Evolutionary conservation across 1,284 basidiomycete genomes (phyloP).

Genomic region (Ceratobasidium sp.): DNA sequence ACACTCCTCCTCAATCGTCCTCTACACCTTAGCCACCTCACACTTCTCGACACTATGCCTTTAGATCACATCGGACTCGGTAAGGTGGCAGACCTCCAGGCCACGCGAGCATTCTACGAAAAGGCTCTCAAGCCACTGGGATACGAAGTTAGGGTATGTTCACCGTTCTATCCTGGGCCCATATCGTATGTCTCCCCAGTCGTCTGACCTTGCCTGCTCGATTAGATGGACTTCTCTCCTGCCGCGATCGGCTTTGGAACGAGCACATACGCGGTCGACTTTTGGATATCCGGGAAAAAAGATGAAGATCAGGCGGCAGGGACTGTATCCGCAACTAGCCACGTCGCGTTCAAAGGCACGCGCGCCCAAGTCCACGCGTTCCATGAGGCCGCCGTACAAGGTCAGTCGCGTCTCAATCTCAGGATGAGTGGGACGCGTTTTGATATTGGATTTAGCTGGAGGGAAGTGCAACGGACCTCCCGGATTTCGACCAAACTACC

Average conservation of each 20-base stretch:
- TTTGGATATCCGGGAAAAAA: slow-evolving; percentile 9
- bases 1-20: too few species aligned
- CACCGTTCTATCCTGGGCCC: too few species aligned
- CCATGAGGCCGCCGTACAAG: slow-evolving; percentile 33
- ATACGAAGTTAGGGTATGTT: slow-evolving; percentile 30
- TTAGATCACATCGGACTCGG: slow-evolving; percentile 27
- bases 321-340: background rate
- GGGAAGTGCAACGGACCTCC: slow-evolving; percentile 38
- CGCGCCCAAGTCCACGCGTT: slow-evolving; percentile 40
- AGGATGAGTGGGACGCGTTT: background rate
- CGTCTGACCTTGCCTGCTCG: background rate
- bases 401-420: background rate
- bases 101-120: slow-evolving; percentile 15
- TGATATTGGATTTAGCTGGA: slow-evolving; percentile 16
- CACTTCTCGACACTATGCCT: slow-evolving; percentile 1
- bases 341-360: slow-evolving; percentile 34
- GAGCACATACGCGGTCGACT: slow-evolving; percentile 8
- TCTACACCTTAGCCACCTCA: too few species aligned
- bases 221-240: background rate
- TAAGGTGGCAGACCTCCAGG: slow-evolving; percentile 1
- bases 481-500: slow-evolving; percentile 20
- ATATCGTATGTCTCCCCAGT: background rate
- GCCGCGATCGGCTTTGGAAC: slow-evolving; percentile 25
- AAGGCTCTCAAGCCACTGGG: slow-evolving; percentile 31
- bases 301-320: background rate